These are phyloP conservation scores for Sorghum bicolor DNA, from an alignment of 176 grass and related monocot genomes.

Conservation along the genomic window DNA sequence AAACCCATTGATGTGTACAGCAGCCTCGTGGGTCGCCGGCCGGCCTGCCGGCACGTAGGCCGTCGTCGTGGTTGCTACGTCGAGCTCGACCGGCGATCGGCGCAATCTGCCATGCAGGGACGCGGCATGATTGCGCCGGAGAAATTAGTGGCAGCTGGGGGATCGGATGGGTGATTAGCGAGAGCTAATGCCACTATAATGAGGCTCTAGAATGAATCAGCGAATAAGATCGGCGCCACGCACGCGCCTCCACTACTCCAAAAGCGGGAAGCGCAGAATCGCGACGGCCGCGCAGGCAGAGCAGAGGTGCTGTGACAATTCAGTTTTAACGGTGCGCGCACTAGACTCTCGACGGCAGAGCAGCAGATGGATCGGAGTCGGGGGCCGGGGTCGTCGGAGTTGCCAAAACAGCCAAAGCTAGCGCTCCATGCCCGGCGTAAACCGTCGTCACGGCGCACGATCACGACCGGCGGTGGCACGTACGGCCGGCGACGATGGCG, in stretches of 20 bases:
- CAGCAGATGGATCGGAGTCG: too few species aligned
- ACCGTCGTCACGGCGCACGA: not conserved
- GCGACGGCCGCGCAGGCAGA: too few species aligned
- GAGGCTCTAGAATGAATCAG: not conserved
- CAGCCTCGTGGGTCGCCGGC: too few species aligned
- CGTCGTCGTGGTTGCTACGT: slow-evolving; percentile 21
- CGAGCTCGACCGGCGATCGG: not conserved
- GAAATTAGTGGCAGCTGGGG: not conserved
- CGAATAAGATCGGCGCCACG: not conserved
- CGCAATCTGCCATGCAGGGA: not conserved
- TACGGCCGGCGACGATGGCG: not conserved
- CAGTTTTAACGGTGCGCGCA: slow-evolving; percentile 79
- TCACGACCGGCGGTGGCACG: not conserved
- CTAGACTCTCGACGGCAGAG: not conserved
- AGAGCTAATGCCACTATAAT: not conserved
- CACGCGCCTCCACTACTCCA: slow-evolving; percentile 40
- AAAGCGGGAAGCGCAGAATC: not conserved
- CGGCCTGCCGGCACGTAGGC: too few species aligned
- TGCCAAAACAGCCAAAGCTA: too few species aligned
- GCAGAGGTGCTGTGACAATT: slow-evolving; percentile 37
- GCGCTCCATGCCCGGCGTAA: too few species aligned
- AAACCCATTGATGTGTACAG: too few species aligned
- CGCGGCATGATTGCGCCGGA: slow-evolving; percentile 10
- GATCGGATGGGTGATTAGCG: not conserved
- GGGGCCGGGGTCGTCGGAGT: too few species aligned